Evolutionary conservation across 345 rosid genomes (phyloP), one percentile per base, ranked within the genome.

Genomic region (Pseudoturritis turrita): DNA sequence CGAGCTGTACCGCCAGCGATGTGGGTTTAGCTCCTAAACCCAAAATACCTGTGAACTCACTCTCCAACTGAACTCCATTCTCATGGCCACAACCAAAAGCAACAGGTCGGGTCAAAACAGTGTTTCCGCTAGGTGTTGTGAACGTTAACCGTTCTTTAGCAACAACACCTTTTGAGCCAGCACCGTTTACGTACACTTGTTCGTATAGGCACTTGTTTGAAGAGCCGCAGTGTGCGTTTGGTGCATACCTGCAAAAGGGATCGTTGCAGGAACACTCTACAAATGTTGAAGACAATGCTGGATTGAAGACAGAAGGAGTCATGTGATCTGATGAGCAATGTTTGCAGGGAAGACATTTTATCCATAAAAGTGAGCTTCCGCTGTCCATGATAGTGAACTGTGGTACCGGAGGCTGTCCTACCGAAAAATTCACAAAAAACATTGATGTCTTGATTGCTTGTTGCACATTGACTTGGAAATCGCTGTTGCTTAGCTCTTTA

Each of bases 321-420:
- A 12, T 29, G 5, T 81, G 82, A 14, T 37, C 3, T 22, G 54
- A 10, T 3, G 68, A 63, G 54, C 85, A 86, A 6, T 47, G 31
- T 47, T 39, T 22, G 73, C 87, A 88, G 4, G 90, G 88, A 19
- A 45, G 74, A 74, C 95, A 85, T 36, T 70, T 77, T 17, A 87
- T 65, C 95, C 90, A 86, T 18, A 81, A n/a, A 9, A 90, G 83
- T 51, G 79, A 81, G 62, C 88, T 90, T 33, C 92, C 92, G 0
- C 87, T 84, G 69, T 86, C 92, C 81, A 90, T 79, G 58, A 77
- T 50, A 0, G 82, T 68, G 37, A 81, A 79, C 46, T 86, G 89
- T 0, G 80, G 87, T 10, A 85, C 55, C 0, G 90, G 88, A 10
- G 92, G 94, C 51, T 78, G 75, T 13, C 92, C 94, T 4, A 88